Base-by-base conservation (phyloP, 2,329 filamentous ascomycete genomes). In the Scedosporium boydii region DNA sequence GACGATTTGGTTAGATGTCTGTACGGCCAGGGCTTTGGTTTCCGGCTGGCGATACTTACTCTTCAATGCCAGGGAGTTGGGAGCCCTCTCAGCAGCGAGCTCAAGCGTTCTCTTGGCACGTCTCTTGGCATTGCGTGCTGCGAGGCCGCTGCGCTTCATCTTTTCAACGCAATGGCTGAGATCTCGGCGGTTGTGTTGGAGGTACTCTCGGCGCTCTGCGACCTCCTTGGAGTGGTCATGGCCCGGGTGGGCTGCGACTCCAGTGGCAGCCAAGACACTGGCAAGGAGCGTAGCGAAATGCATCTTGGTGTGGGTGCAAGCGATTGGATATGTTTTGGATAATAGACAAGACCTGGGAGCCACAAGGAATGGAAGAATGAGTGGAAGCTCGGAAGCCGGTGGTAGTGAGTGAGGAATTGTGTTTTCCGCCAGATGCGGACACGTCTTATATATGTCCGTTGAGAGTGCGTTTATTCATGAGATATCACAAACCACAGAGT, bases 141-240 rank as follows among this genome's bases (percentile, higher is more conserved):
- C 81, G 79, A 79, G 65, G 14, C 80, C 80, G 6, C 80, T 77
- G 23, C 77, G 75, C 66, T 74, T 76, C 56, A 83, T 74, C 67
- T 77, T 76, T 0, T 73, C 67, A 10, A 77, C 69, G 65, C 81
- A 84, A 66, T 82, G 78, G 59, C 68, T 69, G 7, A 83, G 72
- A 21, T 77, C 76, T n/a, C 75, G 70, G 48, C 76, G 68, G 65
- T 77, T 75, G 70, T 71, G 64, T 70, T 69, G 60, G 71, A 80
- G 70, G 66, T 78, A 82, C 0, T 75, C 71, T 34, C 77, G 78
- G 41, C 80, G 80, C 70, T 82, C 78, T 10, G 74, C 74, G 41
- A 78, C 75, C 69, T 83, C 82, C 9, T 51, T 16, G 44, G 59
- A 38, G 44, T 29, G 42, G 16, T 60, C 59, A 10, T 60, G 44